A percentile compares a stretch with the other conserved stretches of the same genome.
Evolutionary conservation across 2,329 filamentous ascomycete genomes (phyloP).

Genomic region (Polychaeton citri): DNA sequence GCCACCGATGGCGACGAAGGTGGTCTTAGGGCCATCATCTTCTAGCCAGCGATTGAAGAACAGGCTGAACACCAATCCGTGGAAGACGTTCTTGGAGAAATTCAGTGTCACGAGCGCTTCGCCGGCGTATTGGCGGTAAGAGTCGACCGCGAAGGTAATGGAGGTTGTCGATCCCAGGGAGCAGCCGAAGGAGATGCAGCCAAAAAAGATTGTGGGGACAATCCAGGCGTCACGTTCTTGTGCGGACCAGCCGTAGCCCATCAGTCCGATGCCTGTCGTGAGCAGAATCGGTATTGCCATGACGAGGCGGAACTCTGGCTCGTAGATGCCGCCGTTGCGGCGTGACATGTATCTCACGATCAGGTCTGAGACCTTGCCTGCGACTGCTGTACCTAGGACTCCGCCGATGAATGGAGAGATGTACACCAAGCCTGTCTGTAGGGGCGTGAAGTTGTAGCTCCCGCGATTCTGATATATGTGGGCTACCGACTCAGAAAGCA

Average conservation of each 20-base stretch:
- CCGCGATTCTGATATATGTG: slow-evolving; percentile 59
- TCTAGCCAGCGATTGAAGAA: slow-evolving; percentile 82
- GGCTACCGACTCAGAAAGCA: slow-evolving; percentile 77
- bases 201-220: slow-evolving; percentile 87
- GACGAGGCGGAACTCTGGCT: slow-evolving; percentile 81
- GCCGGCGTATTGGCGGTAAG: slow-evolving; percentile 82
- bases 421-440: slow-evolving; percentile 78
- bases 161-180: slow-evolving; percentile 78
- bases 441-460: slow-evolving; percentile 65
- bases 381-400: slow-evolving; percentile 79
- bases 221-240: slow-evolving; percentile 67
- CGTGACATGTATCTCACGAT: slow-evolving; percentile 71
- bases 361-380: slow-evolving; percentile 74
- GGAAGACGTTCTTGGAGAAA: slow-evolving; percentile 86
- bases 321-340: slow-evolving; percentile 84
- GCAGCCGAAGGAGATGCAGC: slow-evolving; percentile 82
- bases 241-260: slow-evolving; percentile 94
- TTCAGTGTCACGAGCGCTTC: slow-evolving; percentile 91
- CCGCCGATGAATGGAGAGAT: slow-evolving; percentile 82
- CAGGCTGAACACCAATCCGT: slow-evolving; percentile 76
- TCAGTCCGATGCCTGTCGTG: slow-evolving; percentile 69
- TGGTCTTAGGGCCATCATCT: slow-evolving; percentile 57
- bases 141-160: slow-evolving; percentile 90
- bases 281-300: slow-evolving; percentile 74
- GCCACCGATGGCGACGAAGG: slow-evolving; percentile 71